Base-by-base conservation (phyloP, 2,329 filamentous ascomycete genomes). In the Fusarium sterilihyphosum region DNA sequence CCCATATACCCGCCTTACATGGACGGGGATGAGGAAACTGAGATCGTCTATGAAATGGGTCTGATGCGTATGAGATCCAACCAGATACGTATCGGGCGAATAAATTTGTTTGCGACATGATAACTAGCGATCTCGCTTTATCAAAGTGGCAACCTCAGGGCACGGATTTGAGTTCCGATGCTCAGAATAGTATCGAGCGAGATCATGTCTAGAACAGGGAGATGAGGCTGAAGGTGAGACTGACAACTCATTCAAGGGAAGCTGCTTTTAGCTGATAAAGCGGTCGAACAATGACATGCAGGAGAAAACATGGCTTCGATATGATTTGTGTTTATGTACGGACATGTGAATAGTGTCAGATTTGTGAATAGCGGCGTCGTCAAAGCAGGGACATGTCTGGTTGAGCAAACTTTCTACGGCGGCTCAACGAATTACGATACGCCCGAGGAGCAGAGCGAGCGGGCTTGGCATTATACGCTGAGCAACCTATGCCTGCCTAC, bases 11-110 rank as follows among this genome's bases (percentile, higher is more conserved):
- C 65, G 64, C 62, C 61, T 68, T 61, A 59, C 67, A 73, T 74
- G 68, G 62, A 73, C 73, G 54, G 67, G 35, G 52, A 56, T 56
- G 35, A 64, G 70, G 65, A 74, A 78, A 75, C 67, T 60, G 66
- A 69, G 76, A 78, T 78, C 74, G 64, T 65, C 74, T 56, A 62
- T 62, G 64, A 67, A 56, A 63, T 75, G 56, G 75, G 64, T 67
- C 73, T 65, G 41, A 62, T 62, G 46, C 61, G 65, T 70, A 67
- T 43, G 57, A 62, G 65, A 40, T 58, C 58, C 54, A 73, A 66
- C 56, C 58, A 37, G 56, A 62, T 61, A 49, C 59, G 49, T 47
- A 61, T 70, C 65, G 62, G 65, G 47, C 61, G 53, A 70, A 60
- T 70, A 38, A 46, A 57, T 47, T 57, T 40, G 65, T 59, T 61